Base-by-base conservation (phyloP, 257 asterid species). In the Leptodermis oblonga region DNA sequence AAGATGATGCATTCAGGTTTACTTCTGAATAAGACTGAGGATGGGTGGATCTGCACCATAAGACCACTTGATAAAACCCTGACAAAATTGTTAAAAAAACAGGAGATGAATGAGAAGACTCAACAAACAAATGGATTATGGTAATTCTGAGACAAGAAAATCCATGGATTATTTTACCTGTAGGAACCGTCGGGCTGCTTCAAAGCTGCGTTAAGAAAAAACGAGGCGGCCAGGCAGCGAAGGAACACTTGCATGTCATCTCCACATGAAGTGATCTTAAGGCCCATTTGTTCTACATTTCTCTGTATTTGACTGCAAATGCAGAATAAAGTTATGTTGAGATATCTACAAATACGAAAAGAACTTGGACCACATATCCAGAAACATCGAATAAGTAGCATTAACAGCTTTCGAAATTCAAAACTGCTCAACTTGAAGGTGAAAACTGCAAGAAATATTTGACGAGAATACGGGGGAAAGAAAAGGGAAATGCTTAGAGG, bases 181-280 rank as follows among this genome's bases (percentile, higher is more conserved):
- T 93, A 90, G 66, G 86, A 74, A 73, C 96, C 95, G 75, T 87
- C 97, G 33, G 99, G 96, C 80, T 88, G 96, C 81, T 90, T 93
- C 81, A 87, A 70, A 71, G 96, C 99, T 46, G 95, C 97, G 78
- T 91, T 93, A n/a, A 93, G 95, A 66, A 93, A 93, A 80, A 93
- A 93, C 13, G 99, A 85, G 70, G 96, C 97, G 51, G 97, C 95
- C 37, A 93, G 75, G 83, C 97, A 87, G 81, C 95, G 86, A 25
- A 92, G 88, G 63, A 93, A 82, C 30, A 80, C 82, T 75, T 86
- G 90, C 74, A 72, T 77, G 74, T 93, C 99, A 13, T 89, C 96
- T 68, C 93, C 97, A 65, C 99, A 93, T 45, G 99, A 93, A 72
- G 88, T 69, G 67, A 87, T 65, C 39, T 46, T 64, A 52, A 88